Base-by-base conservation (phyloP, 139 green algal species). In the Auxenochlorella pyrenoidosa region DNA sequence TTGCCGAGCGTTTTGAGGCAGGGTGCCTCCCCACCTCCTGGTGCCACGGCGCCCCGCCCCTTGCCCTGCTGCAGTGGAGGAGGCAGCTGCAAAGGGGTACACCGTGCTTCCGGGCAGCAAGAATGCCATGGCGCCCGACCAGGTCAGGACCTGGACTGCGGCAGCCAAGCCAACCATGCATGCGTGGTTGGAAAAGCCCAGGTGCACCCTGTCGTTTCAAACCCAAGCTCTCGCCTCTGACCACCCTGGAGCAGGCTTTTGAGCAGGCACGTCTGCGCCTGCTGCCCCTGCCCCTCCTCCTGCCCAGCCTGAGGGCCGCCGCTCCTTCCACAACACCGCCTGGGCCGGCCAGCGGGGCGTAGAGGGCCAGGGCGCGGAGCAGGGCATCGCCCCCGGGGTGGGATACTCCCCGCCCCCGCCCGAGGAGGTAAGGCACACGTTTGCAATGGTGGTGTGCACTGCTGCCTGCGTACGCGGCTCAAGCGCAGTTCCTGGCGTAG, bases 61-160 rank as follows among this genome's bases (percentile, higher is more conserved):
- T 40, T 79, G 21, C 24, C 72, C 40, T 34, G 26, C 43, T n/a
- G 75, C 75, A 81, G 75, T n/a, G 36, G 75, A 81, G 75, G 75
- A 81, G 43, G 75, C 75, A 12, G 75, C 75, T 22, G 75, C 43
- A 8, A 47, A 36, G 19, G 75, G 75, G 19, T 28, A 81, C 24
- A 22, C 10, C 43, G 47, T 58, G 10, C 44, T 81, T 28, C 75
- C 75, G 32, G 75, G 75, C 43, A 81, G 75, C 44, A n/a, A 40
- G 44, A 30, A 36, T 28, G 75, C 41, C 44, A 36, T 60, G 30
- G 75, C 75, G 26, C 75, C 75, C 0, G 28, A 36, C 30, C 75
- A 65, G 75, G 75, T 44, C 24, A 72, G 26, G 65, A 63, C 15
- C 54, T 24, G 18, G 22, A 63, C 15, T 24, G 18, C 54, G 16